Evolutionary conservation across 352 stramenopile species (phyloP).

Genomic region (Aphanomyces cochlioides): DNA sequence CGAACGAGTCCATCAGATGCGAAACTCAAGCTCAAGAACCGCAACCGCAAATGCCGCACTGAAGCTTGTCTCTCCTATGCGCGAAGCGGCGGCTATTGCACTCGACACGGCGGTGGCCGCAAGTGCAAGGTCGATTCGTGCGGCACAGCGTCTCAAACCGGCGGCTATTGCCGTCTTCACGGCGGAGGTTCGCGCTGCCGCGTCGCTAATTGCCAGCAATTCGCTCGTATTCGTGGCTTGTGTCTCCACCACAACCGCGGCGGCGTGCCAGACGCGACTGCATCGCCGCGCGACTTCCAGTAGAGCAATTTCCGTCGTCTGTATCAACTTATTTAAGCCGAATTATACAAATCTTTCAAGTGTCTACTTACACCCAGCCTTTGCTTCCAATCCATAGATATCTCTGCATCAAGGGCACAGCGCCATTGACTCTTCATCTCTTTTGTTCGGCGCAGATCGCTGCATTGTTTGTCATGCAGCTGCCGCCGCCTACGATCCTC

Average conservation of each 20-base stretch:
- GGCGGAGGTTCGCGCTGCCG: constrained; percentile 28
- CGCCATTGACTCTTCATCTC: too few species aligned
- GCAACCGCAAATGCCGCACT: constrained; percentile 30
- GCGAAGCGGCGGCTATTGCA: constrained; percentile 30
- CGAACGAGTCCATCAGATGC: not conserved
- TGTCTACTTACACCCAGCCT: too few species aligned
- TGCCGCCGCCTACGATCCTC: too few species aligned
- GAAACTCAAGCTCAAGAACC: constrained; percentile 30
- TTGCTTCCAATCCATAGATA: not conserved
- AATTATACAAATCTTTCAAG: too few species aligned
- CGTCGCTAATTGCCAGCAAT: constrained; percentile 17
- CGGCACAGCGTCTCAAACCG: constrained; percentile 27
- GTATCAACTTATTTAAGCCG: too few species aligned
- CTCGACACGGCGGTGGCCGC: constrained; percentile 25
- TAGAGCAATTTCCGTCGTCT: not conserved
- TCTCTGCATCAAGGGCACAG: too few species aligned
- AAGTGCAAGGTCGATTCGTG: constrained; percentile 30
- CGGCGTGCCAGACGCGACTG: not conserved
- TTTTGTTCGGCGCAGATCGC: too few species aligned
- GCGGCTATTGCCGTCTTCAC: constrained; percentile 29
- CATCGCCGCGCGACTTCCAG: constrained; percentile 10
- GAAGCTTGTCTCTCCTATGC: constrained; percentile 28
- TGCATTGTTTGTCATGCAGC: too few species aligned
- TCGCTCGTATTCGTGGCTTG: constrained; percentile 28
- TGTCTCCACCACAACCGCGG: constrained; percentile 29